These are phyloP conservation scores for Hypomontagnella submonticulosa DNA, from an alignment of 495 filamentous ascomycete genomes.

Conservation along the genomic window DNA sequence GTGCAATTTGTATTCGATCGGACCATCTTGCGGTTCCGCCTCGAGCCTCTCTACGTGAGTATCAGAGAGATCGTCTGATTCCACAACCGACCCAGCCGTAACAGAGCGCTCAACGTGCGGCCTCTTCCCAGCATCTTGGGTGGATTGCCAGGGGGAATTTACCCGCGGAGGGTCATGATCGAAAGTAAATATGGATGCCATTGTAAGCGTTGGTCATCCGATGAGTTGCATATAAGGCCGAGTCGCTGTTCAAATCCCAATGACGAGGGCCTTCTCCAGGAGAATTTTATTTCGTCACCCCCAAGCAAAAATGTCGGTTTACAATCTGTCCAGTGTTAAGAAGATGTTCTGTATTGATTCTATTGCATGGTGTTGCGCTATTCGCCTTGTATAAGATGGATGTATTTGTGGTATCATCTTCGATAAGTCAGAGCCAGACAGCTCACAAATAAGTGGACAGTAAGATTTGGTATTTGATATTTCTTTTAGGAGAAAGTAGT, in stretches of 20 bases:
- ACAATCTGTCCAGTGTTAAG: conserved; percentile 22
- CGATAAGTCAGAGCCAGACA: conserved; percentile 38
- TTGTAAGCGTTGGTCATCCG: conserved; percentile 50
- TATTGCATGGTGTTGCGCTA: conserved; percentile 45
- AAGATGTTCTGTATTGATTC: conserved; percentile 33
- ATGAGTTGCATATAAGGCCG: conserved; percentile 1
- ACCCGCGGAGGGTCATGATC: conserved; percentile 88
- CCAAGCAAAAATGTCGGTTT: conserved; percentile 6
- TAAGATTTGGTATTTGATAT: conserved; percentile 8
- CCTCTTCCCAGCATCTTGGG: conserved; percentile 53
- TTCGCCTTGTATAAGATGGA: conserved; percentile 44
- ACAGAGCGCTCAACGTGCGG: conserved; percentile 45
- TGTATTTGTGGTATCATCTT: conserved; percentile 74
- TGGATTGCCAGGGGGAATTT: conserved; percentile 84
- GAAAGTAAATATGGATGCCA: conserved; percentile 97
- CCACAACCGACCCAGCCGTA: conserved; percentile 47
- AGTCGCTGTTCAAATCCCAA: neutral
- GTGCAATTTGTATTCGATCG: conserved; percentile 96
- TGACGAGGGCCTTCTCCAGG: neutral
- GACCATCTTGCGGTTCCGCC: conserved; percentile 92
- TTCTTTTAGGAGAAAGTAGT: neutral
- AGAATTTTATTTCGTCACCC: conserved; percentile 1
- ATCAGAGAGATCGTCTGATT: conserved; percentile 69
- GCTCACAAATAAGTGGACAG: conserved; percentile 22
- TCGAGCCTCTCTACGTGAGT: conserved; percentile 81